These are phyloP conservation scores for Fistulinella staudtii DNA, from an alignment of 1,284 basidiomycete species.

Conservation along the genomic window DNA sequence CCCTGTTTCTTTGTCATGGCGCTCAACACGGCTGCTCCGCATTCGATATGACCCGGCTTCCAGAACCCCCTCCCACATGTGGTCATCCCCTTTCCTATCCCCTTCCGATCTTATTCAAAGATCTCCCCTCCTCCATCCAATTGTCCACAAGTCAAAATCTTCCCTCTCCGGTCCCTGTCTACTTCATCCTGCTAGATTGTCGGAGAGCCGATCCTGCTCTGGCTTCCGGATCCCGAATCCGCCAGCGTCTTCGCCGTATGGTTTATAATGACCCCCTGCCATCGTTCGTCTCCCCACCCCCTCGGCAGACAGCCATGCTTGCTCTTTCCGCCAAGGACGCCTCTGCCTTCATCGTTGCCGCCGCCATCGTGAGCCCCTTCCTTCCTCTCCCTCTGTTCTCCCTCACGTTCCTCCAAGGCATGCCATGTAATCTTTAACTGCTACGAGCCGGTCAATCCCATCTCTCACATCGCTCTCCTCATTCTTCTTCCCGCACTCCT, in stretches of 20 bases:
- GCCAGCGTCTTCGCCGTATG: constrained; percentile 23
- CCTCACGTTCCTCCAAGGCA: constrained; percentile 22
- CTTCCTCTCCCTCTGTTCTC: neutral
- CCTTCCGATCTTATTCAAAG: constrained; percentile 20
- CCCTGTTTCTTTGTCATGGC: constrained; percentile 32
- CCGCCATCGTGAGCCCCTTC: constrained; percentile 23
- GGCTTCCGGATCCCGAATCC: constrained; percentile 32
- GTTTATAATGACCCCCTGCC: constrained; percentile 24
- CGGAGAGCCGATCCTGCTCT: constrained; percentile 35
- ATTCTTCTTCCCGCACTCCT: constrained; percentile 20
- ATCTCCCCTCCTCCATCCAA: constrained; percentile 12
- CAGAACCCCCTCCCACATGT: constrained; percentile 19
- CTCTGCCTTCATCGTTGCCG: constrained; percentile 16
- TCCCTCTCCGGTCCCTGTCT: constrained; percentile 22
- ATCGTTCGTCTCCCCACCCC: constrained; percentile 20
- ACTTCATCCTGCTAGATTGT: constrained; percentile 33
- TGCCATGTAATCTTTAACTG: constrained; percentile 34
- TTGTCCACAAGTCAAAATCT: constrained; percentile 24
- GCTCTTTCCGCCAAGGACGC: constrained; percentile 18
- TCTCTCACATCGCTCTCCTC: constrained; percentile 27
- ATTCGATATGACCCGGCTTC: constrained; percentile 26
- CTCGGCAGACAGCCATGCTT: constrained; percentile 19
- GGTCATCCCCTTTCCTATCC: constrained; percentile 11
- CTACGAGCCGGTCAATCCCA: constrained; percentile 28
- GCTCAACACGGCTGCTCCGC: constrained; percentile 22